Evolutionary conservation across 2,329 filamentous ascomycete genomes (phyloP).

Genomic region (Paecilomyces sp.): DNA sequence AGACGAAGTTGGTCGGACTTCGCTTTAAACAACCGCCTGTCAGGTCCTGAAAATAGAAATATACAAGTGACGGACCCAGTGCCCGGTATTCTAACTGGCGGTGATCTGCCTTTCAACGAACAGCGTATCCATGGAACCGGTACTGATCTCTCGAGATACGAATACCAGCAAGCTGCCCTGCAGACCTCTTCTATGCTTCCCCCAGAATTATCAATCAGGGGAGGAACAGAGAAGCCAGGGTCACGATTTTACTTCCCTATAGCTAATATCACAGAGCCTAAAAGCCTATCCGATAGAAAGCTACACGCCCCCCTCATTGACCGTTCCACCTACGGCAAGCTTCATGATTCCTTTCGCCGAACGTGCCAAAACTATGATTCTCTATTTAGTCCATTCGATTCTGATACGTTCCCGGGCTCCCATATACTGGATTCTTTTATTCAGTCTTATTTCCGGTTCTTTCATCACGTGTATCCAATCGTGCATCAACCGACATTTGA

Average conservation of each 20-base stretch:
- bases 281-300: slow-evolving; percentile 11
- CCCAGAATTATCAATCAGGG: slow-evolving; percentile 5
- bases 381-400: slow-evolving; percentile 24
- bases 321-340: slow-evolving; percentile 17
- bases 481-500: slow-evolving; percentile 32
- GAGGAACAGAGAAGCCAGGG: slow-evolving; percentile 6
- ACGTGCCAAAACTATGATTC: slow-evolving; percentile 23
- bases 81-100: neutral
- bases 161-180: slow-evolving; percentile 13
- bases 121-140: slow-evolving; percentile 20
- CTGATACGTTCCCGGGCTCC: slow-evolving; percentile 19
- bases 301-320: slow-evolving; percentile 12
- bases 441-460: slow-evolving; percentile 29
- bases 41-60: too few species aligned
- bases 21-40: too few species aligned
- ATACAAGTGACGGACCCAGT: too few species aligned
- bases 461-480: slow-evolving; percentile 35
- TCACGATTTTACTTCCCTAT: slow-evolving; percentile 18
- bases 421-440: slow-evolving; percentile 23
- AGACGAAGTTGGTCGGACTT: too few species aligned
- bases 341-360: slow-evolving; percentile 21
- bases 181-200: slow-evolving; percentile 7
- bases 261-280: slow-evolving; percentile 10
- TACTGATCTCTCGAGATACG: slow-evolving; percentile 17
- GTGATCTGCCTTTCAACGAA: slow-evolving; percentile 17